Conservation (phyloP, 2,329 filamentous ascomycete genomes). For the Coniochaeta sp. region DNA sequence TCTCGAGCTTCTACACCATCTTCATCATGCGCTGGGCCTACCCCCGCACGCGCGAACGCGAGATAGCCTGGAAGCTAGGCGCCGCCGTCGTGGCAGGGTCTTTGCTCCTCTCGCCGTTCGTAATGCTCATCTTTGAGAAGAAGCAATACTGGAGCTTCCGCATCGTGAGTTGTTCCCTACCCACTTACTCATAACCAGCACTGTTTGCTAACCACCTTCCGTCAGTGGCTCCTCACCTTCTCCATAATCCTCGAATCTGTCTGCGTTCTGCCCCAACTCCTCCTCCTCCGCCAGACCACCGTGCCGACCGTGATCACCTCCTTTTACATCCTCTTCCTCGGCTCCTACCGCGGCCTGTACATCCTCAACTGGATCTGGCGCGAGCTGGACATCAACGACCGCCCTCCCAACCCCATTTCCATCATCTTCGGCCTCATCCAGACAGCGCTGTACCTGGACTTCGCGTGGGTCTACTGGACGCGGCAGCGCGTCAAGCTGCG, state of each 20-base stretch:
- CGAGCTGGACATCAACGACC: slow-evolving; percentile 48
- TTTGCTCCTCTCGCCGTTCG: slow-evolving; percentile 61
- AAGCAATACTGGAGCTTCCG: slow-evolving; percentile 38
- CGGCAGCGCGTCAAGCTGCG: slow-evolving; percentile 90
- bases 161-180: slow-evolving; percentile 30
- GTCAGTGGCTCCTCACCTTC: slow-evolving; percentile 44
- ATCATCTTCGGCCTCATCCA: slow-evolving; percentile 85
- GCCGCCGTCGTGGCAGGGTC: slow-evolving; percentile 60
- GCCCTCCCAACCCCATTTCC: slow-evolving; percentile 60
- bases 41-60: slow-evolving; percentile 79
- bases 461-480: slow-evolving; percentile 94
- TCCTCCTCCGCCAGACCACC: slow-evolving; percentile 87
- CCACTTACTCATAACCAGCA: slow-evolving; percentile 5
- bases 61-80: slow-evolving; percentile 90
- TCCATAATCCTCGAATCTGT: slow-evolving; percentile 88
- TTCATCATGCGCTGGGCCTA: slow-evolving; percentile 80
- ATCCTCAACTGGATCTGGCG: slow-evolving; percentile 85
- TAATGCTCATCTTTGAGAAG: slow-evolving; percentile 58
- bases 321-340: slow-evolving; percentile 86
- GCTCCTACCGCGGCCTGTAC: slow-evolving; percentile 82
- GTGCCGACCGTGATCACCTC: slow-evolving; percentile 94
- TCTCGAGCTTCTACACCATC: slow-evolving; percentile 78
- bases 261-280: slow-evolving; percentile 82
- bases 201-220: not conserved
- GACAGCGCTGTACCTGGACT: slow-evolving; percentile 85